These are phyloP conservation scores for Dothideomycetes sp. DNA, from an alignment of 2,329 filamentous ascomycete genomes.

Conservation along the genomic window DNA sequence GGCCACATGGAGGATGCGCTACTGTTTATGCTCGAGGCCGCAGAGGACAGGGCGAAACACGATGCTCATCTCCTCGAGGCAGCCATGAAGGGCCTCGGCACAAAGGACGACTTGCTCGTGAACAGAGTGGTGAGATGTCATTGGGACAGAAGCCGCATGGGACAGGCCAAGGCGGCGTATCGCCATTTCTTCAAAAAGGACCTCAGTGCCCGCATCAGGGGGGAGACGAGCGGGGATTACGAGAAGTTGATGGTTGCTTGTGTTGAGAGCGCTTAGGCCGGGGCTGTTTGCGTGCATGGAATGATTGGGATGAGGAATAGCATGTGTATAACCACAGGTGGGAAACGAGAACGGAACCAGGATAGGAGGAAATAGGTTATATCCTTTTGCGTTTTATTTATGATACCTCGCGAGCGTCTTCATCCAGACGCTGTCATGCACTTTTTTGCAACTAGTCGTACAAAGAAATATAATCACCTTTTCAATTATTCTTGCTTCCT, in stretches of 20 bases:
- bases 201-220: constrained; percentile 58
- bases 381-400: too few relatives aligned
- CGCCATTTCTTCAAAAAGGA: constrained; percentile 57
- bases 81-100: constrained; percentile 76
- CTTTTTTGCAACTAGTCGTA: too few relatives aligned
- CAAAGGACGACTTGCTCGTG: constrained; percentile 72
- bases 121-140: constrained; percentile 69
- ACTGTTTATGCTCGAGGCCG: constrained; percentile 65
- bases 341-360: background rate
- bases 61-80: constrained; percentile 77
- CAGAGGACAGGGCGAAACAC: constrained; percentile 69
- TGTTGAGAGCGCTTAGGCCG: constrained; percentile 12
- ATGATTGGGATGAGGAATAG: background rate
- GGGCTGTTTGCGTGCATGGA: too few relatives aligned
- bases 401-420: too few relatives aligned
- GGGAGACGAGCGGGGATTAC: constrained; percentile 81
- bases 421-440: too few relatives aligned
- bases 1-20: constrained; percentile 88
- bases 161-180: constrained; percentile 70
- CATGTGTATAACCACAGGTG: background rate
- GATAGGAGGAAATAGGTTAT: background rate
- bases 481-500: too few relatives aligned
- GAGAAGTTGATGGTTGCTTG: constrained; percentile 60
- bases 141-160: constrained; percentile 68
- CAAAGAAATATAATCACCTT: too few relatives aligned